phyloP scores from a whole-genome alignment of 257 asterid genomes.

The Solanum tarijense region DNA sequence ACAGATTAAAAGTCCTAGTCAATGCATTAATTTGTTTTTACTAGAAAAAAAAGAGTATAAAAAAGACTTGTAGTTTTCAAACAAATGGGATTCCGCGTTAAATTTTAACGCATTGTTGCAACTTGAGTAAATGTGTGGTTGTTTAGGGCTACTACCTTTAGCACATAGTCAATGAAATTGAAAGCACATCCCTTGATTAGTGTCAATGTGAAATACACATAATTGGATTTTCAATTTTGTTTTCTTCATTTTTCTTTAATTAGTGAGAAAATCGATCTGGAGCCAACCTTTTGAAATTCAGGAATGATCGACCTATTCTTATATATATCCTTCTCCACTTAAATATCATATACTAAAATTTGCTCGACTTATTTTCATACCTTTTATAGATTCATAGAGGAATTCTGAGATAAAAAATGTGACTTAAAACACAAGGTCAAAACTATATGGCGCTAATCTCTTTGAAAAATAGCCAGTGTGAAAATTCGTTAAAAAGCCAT shows the following conservation, averaged over 20 bases:
- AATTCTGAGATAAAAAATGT: neutral
- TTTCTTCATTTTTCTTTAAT: neutral
- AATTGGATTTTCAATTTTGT: neutral
- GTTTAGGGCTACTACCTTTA: neutral
- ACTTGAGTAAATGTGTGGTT: neutral
- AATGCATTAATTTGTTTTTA: neutral
- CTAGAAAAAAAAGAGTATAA: neutral
- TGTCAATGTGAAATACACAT: neutral
- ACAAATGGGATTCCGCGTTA: neutral
- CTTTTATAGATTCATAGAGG: neutral
- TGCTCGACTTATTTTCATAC: accelerated
- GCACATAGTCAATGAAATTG: neutral
- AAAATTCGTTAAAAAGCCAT: neutral
- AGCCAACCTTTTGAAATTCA: too few relatives aligned
- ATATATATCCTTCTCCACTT: neutral
- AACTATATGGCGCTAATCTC: neutral
- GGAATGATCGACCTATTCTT: too few relatives aligned
- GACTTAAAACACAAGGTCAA: neutral
- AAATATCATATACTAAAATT: neutral
- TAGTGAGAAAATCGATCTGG: neutral
- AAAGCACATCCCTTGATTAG: neutral
- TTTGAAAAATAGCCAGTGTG: neutral
- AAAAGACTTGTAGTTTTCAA: neutral
- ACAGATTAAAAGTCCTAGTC: neutral
- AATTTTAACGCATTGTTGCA: neutral